phyloP scores from a whole-genome alignment of 179 eudicot genomes.

The Gypsophila paniculata region DNA sequence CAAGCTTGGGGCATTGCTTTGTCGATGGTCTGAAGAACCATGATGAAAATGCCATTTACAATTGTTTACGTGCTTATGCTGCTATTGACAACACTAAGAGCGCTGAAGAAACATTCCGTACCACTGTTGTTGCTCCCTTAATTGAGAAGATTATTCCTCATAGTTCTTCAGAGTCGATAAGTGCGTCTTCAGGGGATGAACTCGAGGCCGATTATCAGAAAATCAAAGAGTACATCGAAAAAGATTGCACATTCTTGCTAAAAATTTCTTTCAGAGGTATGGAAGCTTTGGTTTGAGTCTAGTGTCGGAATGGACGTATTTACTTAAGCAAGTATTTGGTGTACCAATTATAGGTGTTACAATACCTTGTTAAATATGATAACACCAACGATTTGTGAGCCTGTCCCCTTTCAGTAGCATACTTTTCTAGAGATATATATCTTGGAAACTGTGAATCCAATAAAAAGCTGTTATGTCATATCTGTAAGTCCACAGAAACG shows the following conservation, averaged over 20 bases:
- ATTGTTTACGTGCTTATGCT: slow-evolving; percentile 97
- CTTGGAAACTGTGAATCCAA: neutral
- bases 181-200: slow-evolving; percentile 64
- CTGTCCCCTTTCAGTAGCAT: neutral
- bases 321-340: neutral
- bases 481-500: neutral
- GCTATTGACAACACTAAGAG: slow-evolving; percentile 80
- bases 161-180: slow-evolving; percentile 40
- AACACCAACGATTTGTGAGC: neutral
- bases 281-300: slow-evolving; percentile 1
- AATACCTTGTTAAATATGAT: slow-evolving; percentile 11
- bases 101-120: slow-evolving; percentile 91
- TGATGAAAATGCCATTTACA: slow-evolving; percentile 86
- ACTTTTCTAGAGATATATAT: neutral
- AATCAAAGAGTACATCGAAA: slow-evolving; percentile 54
- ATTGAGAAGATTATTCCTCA: slow-evolving; percentile 62
- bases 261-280: slow-evolving; percentile 81
- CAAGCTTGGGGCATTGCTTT: slow-evolving; percentile 91
- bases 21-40: slow-evolving; percentile 81
- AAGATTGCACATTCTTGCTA: slow-evolving; percentile 79
- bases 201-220: slow-evolving; percentile 71
- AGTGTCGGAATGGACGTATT: neutral
- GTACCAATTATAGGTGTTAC: slow-evolving; percentile 10
- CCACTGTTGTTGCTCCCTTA: slow-evolving; percentile 69
- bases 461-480: neutral